A percentile compares a stretch with the other conserved stretches of the same genome.
Conservation (phyloP, 768 basidiomycete genomes). For the Pleurotus tuber-regium region DNA sequence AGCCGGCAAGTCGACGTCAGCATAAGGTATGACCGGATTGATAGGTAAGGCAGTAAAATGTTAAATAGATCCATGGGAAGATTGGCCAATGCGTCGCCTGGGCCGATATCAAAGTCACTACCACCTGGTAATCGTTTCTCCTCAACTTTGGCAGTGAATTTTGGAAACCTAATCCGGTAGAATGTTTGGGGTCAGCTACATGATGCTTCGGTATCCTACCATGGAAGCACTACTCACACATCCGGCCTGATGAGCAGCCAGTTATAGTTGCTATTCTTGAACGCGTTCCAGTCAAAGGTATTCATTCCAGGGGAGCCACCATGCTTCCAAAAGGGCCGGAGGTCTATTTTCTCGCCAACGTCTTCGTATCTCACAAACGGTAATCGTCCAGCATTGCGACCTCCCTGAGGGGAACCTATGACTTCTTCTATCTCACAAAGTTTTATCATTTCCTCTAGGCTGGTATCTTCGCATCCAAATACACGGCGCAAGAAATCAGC, state of each 20-base stretch:
- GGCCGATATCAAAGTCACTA: not conserved
- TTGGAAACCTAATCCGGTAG: not conserved
- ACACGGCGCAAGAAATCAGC: slow-evolving; percentile 19
- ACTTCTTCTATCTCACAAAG: slow-evolving; percentile 20
- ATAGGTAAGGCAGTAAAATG: slow-evolving; percentile 20
- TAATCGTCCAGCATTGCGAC: slow-evolving; percentile 16
- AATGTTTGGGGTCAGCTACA: slow-evolving; percentile 24
- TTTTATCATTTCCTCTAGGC: slow-evolving; percentile 1
- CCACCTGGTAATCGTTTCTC: slow-evolving; percentile 12
- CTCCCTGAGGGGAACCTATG: slow-evolving; percentile 19
- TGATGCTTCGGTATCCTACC: not conserved
- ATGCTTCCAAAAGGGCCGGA: slow-evolving; percentile 19
- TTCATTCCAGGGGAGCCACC: slow-evolving; percentile 1
- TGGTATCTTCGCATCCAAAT: slow-evolving; percentile 14
- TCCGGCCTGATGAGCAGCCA: slow-evolving; percentile 22
- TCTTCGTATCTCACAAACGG: slow-evolving; percentile 19
- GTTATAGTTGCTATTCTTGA: slow-evolving; percentile 10
- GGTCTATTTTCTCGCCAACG: slow-evolving; percentile 18
- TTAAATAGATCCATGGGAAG: slow-evolving; percentile 21
- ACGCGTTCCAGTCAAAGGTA: slow-evolving; percentile 20
- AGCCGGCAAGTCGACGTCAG: slow-evolving; percentile 25
- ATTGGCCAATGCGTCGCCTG: slow-evolving; percentile 17
- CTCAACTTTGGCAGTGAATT: slow-evolving; percentile 9
- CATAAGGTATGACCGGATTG: slow-evolving; percentile 16
- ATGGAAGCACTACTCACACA: slow-evolving; percentile 14